Percentiles rank a stretch among this genome's conserved stretches.
Conservation (phyloP, 306 rosid species). For the Vigna trinervia region DNA sequence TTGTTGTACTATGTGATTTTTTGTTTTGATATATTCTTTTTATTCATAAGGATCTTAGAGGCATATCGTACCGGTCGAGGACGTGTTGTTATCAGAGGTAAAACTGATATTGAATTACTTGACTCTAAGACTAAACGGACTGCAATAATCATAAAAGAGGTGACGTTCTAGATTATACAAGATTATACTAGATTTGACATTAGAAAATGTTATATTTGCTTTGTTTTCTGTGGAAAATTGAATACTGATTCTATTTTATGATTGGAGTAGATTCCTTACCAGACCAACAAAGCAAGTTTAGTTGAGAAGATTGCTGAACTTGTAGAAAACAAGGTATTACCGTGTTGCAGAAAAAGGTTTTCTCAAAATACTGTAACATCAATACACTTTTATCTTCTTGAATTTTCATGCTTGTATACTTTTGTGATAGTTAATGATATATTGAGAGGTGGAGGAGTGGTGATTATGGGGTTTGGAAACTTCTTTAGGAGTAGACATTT, state of each 20-base stretch:
- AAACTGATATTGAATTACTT: slow-evolving; percentile 86
- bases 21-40: slow-evolving; percentile 41
- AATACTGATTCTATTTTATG: slow-evolving; percentile 28
- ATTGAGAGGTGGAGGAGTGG: slow-evolving; percentile 5
- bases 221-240: slow-evolving; percentile 32
- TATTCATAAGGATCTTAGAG: slow-evolving; percentile 77
- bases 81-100: slow-evolving; percentile 86
- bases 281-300: slow-evolving; percentile 85
- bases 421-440: slow-evolving; percentile 8
- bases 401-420: slow-evolving; percentile 6
- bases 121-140: slow-evolving; percentile 80
- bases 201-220: slow-evolving; percentile 28
- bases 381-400: slow-evolving; percentile 10
- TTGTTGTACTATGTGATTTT: slow-evolving; percentile 13
- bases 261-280: slow-evolving; percentile 87
- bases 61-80: slow-evolving; percentile 97
- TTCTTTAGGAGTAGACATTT: slow-evolving; percentile 20
- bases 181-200: slow-evolving; percentile 29
- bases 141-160: slow-evolving; percentile 92
- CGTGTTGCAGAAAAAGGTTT: slow-evolving; percentile 3
- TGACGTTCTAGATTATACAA: slow-evolving; percentile 37
- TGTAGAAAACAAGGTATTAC: slow-evolving; percentile 86
- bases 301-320: slow-evolving; percentile 98
- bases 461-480: slow-evolving; percentile 17
- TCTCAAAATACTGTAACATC: slow-evolving; percentile 10